phyloP scores from a whole-genome alignment of 164 flowering plant genomes.

The Pachysandra terminalis region DNA sequence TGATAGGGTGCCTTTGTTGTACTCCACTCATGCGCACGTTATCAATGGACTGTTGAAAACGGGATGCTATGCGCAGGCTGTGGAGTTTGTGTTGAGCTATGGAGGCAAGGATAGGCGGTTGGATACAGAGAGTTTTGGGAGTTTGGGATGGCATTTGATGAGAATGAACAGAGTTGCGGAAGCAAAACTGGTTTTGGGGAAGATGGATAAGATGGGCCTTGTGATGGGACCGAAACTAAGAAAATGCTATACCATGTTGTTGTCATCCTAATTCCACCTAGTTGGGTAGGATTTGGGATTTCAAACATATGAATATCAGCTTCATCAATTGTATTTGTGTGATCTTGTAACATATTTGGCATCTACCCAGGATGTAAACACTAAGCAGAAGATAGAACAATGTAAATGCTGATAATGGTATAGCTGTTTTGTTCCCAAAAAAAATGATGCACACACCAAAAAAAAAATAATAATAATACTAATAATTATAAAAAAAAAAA shows the following conservation, averaged over 20 bases:
- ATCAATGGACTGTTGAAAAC: constrained; percentile 34
- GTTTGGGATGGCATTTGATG: constrained; percentile 37
- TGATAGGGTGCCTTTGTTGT: constrained; percentile 37
- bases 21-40: constrained; percentile 41
- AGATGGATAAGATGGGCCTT: constrained; percentile 45
- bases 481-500: too few species aligned
- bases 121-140: constrained; percentile 46
- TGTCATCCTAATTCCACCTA: neutral
- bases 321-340: too few species aligned
- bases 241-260: neutral
- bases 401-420: too few species aligned
- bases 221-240: constrained; percentile 25
- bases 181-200: constrained; percentile 43
- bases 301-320: too few species aligned
- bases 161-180: constrained; percentile 28
- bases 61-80: constrained; percentile 42
- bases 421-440: too few species aligned
- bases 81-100: constrained; percentile 47
- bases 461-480: too few species aligned
- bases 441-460: too few species aligned
- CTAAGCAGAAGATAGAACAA: too few species aligned
- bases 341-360: too few species aligned
- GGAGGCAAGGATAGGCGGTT: constrained; percentile 36
- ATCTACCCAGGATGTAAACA: too few species aligned
- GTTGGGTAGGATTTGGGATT: too few species aligned